Conservation (phyloP, 441 rosid genomes). For the Viola pubescens region DNA sequence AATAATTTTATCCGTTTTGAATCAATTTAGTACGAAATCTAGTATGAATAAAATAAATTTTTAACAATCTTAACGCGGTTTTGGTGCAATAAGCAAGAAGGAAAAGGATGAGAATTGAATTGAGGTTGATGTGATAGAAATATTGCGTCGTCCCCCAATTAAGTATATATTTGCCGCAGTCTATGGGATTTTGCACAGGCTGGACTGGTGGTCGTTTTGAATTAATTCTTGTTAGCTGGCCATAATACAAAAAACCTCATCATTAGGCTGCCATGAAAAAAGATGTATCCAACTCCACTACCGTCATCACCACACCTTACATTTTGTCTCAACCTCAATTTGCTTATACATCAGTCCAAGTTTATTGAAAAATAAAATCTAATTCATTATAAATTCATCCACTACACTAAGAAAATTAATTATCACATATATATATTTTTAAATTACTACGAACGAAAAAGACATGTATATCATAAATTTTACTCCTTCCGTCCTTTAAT, state of each 20-base stretch:
- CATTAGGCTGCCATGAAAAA: constrained; percentile 18
- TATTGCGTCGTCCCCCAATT: neutral
- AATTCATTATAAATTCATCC: too few relatives aligned
- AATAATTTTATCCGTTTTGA: too few relatives aligned
- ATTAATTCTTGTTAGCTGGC: constrained; percentile 7
- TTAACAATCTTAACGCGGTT: constrained; percentile 34
- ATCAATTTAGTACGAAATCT: too few relatives aligned
- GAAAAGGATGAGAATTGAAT: neutral
- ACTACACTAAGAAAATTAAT: too few relatives aligned
- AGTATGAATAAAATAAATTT: too few relatives aligned
- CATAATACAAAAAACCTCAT: neutral
- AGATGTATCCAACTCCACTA: constrained; percentile 9
- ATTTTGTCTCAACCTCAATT: neutral
- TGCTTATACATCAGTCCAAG: too few relatives aligned
- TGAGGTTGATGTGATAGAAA: constrained; percentile 20
- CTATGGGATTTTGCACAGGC: constrained; percentile 40
- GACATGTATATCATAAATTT: too few relatives aligned
- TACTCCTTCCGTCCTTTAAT: too few relatives aligned
- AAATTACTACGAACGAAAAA: too few relatives aligned
- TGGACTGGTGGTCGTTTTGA: constrained; percentile 18
- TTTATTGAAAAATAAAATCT: too few relatives aligned
- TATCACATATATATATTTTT: too few relatives aligned
- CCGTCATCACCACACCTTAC: neutral
- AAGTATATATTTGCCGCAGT: constrained; percentile 32
- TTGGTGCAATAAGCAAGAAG: constrained; percentile 15